Conservation (phyloP, 2,329 filamentous ascomycete species). For the Metarhizium rileyi region DNA sequence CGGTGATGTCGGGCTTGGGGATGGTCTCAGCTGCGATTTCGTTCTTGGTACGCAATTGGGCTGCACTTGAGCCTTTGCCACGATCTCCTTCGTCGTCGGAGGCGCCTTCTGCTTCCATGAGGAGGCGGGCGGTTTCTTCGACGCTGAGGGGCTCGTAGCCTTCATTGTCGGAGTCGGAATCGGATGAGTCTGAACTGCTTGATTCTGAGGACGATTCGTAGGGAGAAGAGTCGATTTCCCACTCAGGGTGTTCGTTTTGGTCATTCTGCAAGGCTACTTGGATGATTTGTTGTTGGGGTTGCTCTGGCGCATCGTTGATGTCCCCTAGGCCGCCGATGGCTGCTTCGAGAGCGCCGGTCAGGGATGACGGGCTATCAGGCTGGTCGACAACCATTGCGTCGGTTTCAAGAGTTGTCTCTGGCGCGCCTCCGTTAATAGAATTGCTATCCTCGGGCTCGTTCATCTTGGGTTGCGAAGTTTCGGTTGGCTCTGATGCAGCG, state of each 20-base stretch:
- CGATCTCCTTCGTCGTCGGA: conserved; percentile 66
- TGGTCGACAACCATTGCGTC: conserved; percentile 29
- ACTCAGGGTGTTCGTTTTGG: conserved; percentile 55
- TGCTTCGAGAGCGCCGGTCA: conserved; percentile 34
- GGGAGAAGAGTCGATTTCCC: conserved; percentile 72
- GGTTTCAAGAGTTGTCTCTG: not conserved
- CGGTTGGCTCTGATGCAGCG: not conserved
- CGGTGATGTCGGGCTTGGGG: conserved; percentile 67
- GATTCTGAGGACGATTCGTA: conserved; percentile 58
- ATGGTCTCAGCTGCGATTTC: conserved; percentile 56
- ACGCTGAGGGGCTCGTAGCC: conserved; percentile 66
- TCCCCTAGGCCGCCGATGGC: conserved; percentile 28
- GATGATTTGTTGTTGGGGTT: conserved; percentile 3
- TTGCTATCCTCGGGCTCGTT: not conserved
- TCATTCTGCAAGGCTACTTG: conserved; percentile 21
- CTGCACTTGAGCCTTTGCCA: conserved; percentile 25
- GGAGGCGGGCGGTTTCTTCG: conserved; percentile 71
- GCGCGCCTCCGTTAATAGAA: not conserved
- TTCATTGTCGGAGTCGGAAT: conserved; percentile 44
- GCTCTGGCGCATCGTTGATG: conserved; percentile 7
- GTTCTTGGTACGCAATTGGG: conserved; percentile 69
- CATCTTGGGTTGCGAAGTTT: not conserved
- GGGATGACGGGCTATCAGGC: conserved; percentile 25
- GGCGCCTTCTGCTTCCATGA: conserved; percentile 74
- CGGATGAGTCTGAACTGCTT: conserved; percentile 48